Conservation (phyloP, 768 basidiomycete genomes). For the Pleurotus pulmonarius region DNA sequence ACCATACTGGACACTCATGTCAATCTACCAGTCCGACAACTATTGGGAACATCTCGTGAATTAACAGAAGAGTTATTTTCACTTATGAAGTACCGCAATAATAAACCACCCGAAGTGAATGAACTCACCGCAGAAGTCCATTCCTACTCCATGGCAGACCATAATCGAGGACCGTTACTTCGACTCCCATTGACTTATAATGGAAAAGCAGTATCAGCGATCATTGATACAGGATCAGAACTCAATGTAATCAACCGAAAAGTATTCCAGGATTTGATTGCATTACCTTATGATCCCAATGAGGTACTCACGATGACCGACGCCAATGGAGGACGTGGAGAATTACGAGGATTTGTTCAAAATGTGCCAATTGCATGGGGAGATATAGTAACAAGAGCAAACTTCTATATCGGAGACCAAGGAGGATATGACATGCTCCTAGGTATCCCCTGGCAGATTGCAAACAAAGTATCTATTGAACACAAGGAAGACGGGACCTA, state of each 20-base stretch:
- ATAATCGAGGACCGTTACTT: conserved; percentile 6
- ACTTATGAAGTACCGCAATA: background rate
- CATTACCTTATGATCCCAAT: conserved; percentile 12
- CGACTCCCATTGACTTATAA: conserved; percentile 9
- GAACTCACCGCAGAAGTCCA: too few species aligned
- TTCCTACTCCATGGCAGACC: background rate
- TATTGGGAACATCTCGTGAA: background rate
- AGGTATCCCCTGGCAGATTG: conserved; percentile 20
- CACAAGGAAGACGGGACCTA: conserved; percentile 22
- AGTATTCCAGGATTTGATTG: conserved; percentile 5
- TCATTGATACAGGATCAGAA: conserved; percentile 25
- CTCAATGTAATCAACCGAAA: conserved; percentile 16
- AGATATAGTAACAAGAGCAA: conserved; percentile 13
- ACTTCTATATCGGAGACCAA: conserved; percentile 18
- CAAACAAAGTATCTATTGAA: conserved; percentile 21
- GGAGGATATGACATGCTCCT: conserved; percentile 17
- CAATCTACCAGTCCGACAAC: background rate
- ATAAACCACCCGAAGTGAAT: too few species aligned
- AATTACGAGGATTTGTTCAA: conserved; percentile 15
- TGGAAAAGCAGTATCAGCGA: conserved; percentile 11
- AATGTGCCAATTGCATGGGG: conserved; percentile 19
- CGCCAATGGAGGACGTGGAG: conserved; percentile 22
- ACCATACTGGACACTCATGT: conserved; percentile 3
- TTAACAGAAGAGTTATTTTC: background rate
- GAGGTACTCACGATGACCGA: conserved; percentile 16